Evolutionary conservation across 805 yeast species (phyloP).

Genomic region (Wickerhamiella hasegawae): DNA sequence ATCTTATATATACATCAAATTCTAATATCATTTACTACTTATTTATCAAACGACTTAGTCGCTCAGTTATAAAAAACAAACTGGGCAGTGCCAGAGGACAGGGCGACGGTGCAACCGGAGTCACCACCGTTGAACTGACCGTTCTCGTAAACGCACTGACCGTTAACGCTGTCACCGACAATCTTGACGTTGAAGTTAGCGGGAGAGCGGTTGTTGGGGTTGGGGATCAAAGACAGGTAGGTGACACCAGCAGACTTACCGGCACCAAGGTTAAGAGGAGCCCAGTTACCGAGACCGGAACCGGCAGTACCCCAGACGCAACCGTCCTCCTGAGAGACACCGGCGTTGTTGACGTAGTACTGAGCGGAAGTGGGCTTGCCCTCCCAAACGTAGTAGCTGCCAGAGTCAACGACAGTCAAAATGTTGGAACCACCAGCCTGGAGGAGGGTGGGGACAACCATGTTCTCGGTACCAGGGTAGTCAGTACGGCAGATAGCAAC

Average conservation of each 20-base stretch:
- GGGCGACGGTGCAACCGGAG: conserved; percentile 90
- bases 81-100: conserved; percentile 67
- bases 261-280: conserved; percentile 89
- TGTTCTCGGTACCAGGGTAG: conserved; percentile 98
- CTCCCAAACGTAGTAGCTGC: conserved; percentile 63
- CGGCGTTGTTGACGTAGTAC: conserved; percentile 94
- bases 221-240: conserved; percentile 83
- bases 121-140: conserved; percentile 63
- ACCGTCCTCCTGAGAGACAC: conserved; percentile 78
- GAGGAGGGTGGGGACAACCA: conserved; percentile 86
- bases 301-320: conserved; percentile 84
- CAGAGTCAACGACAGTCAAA: conserved; percentile 67
- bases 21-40: no score
- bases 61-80: conserved; percentile 49
- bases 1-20: no score
- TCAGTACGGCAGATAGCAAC: conserved; percentile 96
- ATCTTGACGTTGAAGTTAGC: conserved; percentile 66
- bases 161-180: conserved; percentile 46
- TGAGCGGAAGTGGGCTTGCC: conserved; percentile 81
- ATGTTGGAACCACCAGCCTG: conserved; percentile 48
- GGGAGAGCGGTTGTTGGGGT: conserved; percentile 68
- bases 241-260: conserved; percentile 61
- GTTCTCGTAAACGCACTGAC: conserved; percentile 65
- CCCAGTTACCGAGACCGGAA: conserved; percentile 91
- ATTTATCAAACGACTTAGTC: no score